A percentile compares a stretch with the other conserved stretches of the same genome.
These are phyloP conservation scores for Populus hybrid DNA, from an alignment of 441 rosid genomes.

Conservation along the genomic window DNA sequence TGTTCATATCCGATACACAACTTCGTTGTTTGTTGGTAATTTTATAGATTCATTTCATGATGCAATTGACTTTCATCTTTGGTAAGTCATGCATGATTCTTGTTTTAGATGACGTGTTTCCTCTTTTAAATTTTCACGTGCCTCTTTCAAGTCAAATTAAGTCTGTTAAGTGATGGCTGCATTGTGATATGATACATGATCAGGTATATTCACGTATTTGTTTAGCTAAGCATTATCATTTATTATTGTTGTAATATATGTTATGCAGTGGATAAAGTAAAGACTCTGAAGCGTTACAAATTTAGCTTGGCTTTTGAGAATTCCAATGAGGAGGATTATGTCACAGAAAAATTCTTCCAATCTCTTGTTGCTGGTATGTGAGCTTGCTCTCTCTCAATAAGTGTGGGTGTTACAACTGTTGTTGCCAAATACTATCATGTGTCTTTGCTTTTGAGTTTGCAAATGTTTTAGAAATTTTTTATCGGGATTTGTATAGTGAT, in stretches of 20 bases:
- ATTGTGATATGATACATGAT: not conserved
- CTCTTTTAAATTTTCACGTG: not conserved
- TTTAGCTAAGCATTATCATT: not conserved
- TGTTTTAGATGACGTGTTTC: not conserved
- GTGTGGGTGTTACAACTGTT: not conserved
- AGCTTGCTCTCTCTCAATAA: not conserved
- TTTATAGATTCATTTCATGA: not conserved
- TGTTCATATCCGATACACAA: not conserved
- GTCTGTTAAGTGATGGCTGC: not conserved
- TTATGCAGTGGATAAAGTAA: conserved; percentile 77
- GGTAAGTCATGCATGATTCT: not conserved
- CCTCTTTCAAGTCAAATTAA: not conserved
- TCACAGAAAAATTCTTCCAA: conserved; percentile 90
- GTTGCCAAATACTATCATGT: not conserved
- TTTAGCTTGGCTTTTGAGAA: conserved; percentile 97
- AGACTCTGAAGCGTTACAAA: conserved; percentile 73
- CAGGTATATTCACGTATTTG: not conserved
- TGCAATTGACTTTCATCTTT: not conserved
- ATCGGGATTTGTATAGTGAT: not conserved
- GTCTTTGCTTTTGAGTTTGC: not conserved
- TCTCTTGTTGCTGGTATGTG: conserved; percentile 86
- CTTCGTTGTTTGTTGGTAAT: not conserved
- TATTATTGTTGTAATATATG: not conserved
- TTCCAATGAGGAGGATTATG: conserved; percentile 96
- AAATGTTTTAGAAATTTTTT: not conserved